Conservation (phyloP, 2,329 filamentous ascomycete genomes). For the Aspergillus piperis region DNA sequence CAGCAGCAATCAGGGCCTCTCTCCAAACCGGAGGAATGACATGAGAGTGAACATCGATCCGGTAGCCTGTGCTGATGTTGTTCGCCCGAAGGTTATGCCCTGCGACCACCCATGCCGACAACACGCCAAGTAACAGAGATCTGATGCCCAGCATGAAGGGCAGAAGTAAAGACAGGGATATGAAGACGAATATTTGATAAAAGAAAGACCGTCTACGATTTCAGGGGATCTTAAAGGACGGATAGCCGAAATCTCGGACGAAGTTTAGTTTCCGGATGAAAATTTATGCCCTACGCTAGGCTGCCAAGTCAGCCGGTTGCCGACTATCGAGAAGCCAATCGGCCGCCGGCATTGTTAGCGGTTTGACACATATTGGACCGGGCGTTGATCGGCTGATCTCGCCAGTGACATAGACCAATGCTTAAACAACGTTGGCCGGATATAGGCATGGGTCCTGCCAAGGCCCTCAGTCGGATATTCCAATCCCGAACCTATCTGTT, state of each 20-base stretch:
- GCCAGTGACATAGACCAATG: background rate
- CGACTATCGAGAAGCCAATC: background rate
- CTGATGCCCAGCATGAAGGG: background rate
- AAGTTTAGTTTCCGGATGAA: background rate
- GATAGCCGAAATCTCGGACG: background rate
- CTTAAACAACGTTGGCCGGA: background rate
- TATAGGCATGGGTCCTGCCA: background rate
- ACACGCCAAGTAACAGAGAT: background rate
- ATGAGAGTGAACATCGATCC: constrained; percentile 22
- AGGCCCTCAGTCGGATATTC: background rate
- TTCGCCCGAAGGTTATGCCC: background rate
- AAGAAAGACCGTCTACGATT: background rate
- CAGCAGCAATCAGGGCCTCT: background rate
- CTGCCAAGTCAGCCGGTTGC: background rate
- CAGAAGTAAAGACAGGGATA: background rate
- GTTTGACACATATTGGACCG: background rate
- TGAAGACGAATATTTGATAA: no score
- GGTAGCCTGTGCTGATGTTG: constrained; percentile 10
- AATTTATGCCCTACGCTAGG: background rate
- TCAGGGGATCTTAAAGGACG: background rate
- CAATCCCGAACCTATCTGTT: background rate
- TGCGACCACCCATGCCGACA: background rate
- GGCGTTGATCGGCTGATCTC: background rate
- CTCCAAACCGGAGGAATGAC: background rate
- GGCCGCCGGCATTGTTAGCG: background rate